Evolutionary conservation across 805 yeast species (phyloP).

Genomic region (Candida chauliodis): DNA sequence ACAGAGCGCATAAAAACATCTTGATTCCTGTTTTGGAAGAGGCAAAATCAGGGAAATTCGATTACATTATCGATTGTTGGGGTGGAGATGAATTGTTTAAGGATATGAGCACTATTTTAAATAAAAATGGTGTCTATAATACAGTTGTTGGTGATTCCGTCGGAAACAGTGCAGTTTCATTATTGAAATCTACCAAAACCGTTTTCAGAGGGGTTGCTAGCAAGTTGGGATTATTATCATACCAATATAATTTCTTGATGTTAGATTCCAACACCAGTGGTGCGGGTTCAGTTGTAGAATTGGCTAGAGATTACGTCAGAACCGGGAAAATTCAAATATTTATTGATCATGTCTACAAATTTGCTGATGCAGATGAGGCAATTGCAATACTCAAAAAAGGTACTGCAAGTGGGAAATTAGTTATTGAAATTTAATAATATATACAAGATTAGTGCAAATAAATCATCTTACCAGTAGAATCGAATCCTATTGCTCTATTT

Average conservation of each 20-base stretch:
- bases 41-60: constrained; percentile 43
- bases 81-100: constrained; percentile 54
- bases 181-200: neutral
- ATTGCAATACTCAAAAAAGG: constrained; percentile 43
- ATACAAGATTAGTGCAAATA: constrained; percentile 23
- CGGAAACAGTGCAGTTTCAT: constrained; percentile 1
- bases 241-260: constrained; percentile 3
- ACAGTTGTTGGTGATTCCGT: constrained; percentile 56
- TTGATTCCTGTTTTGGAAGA: constrained; percentile 29
- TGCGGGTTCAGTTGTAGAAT: constrained; percentile 16
- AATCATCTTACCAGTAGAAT: constrained; percentile 60
- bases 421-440: constrained; percentile 26
- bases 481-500: constrained; percentile 71
- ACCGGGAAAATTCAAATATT: constrained; percentile 41
- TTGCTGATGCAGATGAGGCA: constrained; percentile 51
- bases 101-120: constrained; percentile 39
- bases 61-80: constrained; percentile 60
- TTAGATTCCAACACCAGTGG: neutral
- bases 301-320: constrained; percentile 38
- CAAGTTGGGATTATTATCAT: constrained; percentile 5
- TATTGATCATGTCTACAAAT: constrained; percentile 52
- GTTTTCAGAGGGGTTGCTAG: neutral
- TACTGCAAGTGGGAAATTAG: constrained; percentile 64
- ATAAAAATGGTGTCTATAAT: constrained; percentile 47
- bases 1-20: constrained; percentile 40